phyloP scores from a whole-genome alignment of 805 yeast species.

The Starmerella roubikii region DNA sequence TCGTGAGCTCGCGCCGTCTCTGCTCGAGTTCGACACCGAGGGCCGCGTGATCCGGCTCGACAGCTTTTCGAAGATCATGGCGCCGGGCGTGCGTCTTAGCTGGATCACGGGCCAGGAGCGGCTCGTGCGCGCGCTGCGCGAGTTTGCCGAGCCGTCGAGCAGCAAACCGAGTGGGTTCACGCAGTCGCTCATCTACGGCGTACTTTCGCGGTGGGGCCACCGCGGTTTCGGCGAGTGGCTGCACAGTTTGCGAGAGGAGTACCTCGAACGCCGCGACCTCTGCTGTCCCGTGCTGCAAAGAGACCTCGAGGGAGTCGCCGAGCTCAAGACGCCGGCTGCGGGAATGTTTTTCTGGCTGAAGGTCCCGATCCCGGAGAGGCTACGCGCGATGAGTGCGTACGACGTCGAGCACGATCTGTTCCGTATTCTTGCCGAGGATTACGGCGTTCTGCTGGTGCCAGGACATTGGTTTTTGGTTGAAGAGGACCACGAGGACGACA shows the following conservation, averaged over 20 bases:
- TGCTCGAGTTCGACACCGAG: slow-evolving; percentile 59
- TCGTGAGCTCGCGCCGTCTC: slow-evolving; percentile 48
- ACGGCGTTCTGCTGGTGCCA: slow-evolving; percentile 28
- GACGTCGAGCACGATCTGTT: slow-evolving; percentile 25
- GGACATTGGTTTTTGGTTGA: slow-evolving; percentile 30
- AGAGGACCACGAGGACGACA: slow-evolving; percentile 23
- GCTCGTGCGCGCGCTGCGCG: slow-evolving; percentile 48
- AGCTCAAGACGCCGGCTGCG: slow-evolving; percentile 33
- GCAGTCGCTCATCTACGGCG: slow-evolving; percentile 55
- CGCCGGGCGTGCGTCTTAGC: slow-evolving; percentile 82
- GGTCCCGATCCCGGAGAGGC: slow-evolving; percentile 29
- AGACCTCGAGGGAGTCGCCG: slow-evolving; percentile 32
- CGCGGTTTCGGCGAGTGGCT: slow-evolving; percentile 80
- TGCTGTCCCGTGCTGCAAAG: slow-evolving; percentile 57
- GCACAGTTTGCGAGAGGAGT: slow-evolving; percentile 55
- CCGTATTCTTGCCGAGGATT: slow-evolving; percentile 21
- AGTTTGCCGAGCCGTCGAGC: slow-evolving; percentile 67
- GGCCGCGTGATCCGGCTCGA: slow-evolving; percentile 84
- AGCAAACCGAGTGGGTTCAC: slow-evolving; percentile 76
- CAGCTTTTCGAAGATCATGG: slow-evolving; percentile 78
- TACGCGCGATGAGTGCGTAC: slow-evolving; percentile 22
- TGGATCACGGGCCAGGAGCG: slow-evolving; percentile 65
- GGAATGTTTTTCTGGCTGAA: slow-evolving; percentile 41
- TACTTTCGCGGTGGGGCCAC: slow-evolving; percentile 82
- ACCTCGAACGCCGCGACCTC: slow-evolving; percentile 76